Conservation (phyloP, 495 filamentous ascomycete genomes). For the Daldinia grandis region DNA sequence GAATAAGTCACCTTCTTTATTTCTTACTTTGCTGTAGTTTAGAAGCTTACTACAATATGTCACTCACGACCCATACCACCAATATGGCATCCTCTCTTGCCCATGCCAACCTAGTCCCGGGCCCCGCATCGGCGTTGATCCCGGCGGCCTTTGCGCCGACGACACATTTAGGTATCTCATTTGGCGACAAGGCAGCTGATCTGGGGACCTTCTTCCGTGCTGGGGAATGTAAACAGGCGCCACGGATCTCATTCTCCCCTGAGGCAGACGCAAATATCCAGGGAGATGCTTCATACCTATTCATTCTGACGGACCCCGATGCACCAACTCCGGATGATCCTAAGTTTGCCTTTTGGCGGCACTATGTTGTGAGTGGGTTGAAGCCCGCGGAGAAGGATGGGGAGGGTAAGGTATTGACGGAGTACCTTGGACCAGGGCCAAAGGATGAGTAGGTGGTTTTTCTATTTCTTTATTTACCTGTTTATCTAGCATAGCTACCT, state of each 20-base stretch:
- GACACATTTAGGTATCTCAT: slow-evolving; percentile 30
- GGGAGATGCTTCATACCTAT: slow-evolving; percentile 24
- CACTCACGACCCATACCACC: slow-evolving; percentile 10
- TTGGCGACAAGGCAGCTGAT: slow-evolving; percentile 25
- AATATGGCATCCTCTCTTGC: slow-evolving; percentile 32
- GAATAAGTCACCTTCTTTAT: not conserved
- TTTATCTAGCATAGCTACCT: not conserved
- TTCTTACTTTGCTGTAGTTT: not conserved
- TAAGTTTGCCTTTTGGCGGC: slow-evolving; percentile 46
- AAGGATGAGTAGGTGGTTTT: slow-evolving; percentile 39
- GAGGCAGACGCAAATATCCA: slow-evolving; percentile 8
- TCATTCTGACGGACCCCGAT: slow-evolving; percentile 43
- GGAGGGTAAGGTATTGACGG: slow-evolving; percentile 25
- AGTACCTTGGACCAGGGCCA: slow-evolving; percentile 43
- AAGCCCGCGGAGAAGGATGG: slow-evolving; percentile 9
- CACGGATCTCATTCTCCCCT: slow-evolving; percentile 31
- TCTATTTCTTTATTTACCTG: not conserved
- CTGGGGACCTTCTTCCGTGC: slow-evolving; percentile 41
- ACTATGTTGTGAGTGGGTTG: slow-evolving; percentile 40
- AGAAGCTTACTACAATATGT: slow-evolving; percentile 6
- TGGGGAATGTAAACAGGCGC: slow-evolving; percentile 31
- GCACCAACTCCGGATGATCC: slow-evolving; percentile 45
- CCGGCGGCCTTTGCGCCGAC: slow-evolving; percentile 37
- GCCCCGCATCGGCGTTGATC: slow-evolving; percentile 34
- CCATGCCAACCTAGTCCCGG: slow-evolving; percentile 34